A percentile compares a stretch with the other conserved stretches of the same genome.
phyloP scores from a whole-genome alignment of 2,329 filamentous ascomycete species.

The Monilinia aucupariae region DNA sequence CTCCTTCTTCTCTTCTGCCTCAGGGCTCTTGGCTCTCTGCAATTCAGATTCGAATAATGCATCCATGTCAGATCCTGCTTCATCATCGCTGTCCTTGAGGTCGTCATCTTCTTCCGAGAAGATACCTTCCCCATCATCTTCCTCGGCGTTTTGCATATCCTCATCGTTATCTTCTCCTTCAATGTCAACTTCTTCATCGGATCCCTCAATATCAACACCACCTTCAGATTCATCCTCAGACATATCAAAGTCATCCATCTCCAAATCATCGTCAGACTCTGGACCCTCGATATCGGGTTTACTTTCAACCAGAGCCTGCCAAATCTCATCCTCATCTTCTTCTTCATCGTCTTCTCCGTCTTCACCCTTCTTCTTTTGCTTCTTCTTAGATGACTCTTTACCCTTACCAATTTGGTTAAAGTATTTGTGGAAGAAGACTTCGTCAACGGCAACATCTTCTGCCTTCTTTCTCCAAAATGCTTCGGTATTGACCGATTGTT shows the following conservation, averaged over 20 bases:
- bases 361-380: slow-evolving; percentile 48
- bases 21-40: slow-evolving; percentile 37
- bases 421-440: slow-evolving; percentile 98
- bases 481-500: slow-evolving; percentile 74
- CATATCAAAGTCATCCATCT: slow-evolving; percentile 50
- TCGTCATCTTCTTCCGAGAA: slow-evolving; percentile 38
- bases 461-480: slow-evolving; percentile 86
- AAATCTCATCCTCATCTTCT: slow-evolving; percentile 65
- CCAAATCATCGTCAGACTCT: slow-evolving; percentile 47
- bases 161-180: no score
- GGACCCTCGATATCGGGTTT: slow-evolving; percentile 67
- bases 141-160: slow-evolving; percentile 18
- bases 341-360: slow-evolving; percentile 50
- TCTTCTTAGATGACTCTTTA: slow-evolving; percentile 48
- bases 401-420: slow-evolving; percentile 70
- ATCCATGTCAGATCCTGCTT: slow-evolving; percentile 48
- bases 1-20: slow-evolving; percentile 33
- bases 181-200: slow-evolving; percentile 36
- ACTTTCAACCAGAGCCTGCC: slow-evolving; percentile 81
- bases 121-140: slow-evolving; percentile 28
- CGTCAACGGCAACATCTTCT: slow-evolving; percentile 83
- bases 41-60: slow-evolving; percentile 37
- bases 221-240: slow-evolving; percentile 44
- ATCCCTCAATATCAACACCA: slow-evolving; percentile 43
- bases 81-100: slow-evolving; percentile 42